Conservation (phyloP, 352 stramenopile genomes). For the Pythium brachiatum region DNA sequence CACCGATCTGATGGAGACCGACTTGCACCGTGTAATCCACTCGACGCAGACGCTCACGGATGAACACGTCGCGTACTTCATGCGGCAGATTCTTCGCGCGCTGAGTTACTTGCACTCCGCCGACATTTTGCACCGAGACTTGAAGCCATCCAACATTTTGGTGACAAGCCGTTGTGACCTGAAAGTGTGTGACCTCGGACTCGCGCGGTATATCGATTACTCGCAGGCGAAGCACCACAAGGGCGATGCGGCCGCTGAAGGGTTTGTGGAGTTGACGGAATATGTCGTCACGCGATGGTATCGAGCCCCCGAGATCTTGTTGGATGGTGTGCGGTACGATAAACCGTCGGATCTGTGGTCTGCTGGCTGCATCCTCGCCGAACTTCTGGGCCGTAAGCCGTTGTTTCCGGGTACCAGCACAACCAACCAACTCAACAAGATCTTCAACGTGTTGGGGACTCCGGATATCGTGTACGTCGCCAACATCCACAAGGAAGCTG, state of each 20-base stretch:
- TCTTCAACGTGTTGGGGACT: constrained; percentile 92
- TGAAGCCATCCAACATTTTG: constrained; percentile 96
- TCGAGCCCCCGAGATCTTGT: constrained; percentile 89
- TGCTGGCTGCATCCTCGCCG: constrained; percentile 95
- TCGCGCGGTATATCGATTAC: constrained; percentile 82
- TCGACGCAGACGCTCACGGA: constrained; percentile 89
- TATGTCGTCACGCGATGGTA: constrained; percentile 84
- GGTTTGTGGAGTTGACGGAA: constrained; percentile 70
- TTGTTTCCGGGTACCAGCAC: constrained; percentile 96
- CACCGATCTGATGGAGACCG: constrained; percentile 95
- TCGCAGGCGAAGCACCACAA: constrained; percentile 47
- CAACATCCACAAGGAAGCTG: constrained; percentile 65
- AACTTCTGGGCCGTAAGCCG: constrained; percentile 92
- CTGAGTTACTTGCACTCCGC: constrained; percentile 97
- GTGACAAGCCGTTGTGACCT: constrained; percentile 96
- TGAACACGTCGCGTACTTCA: constrained; percentile 93
- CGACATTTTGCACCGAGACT: constrained; percentile 95
- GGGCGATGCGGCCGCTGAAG: constrained; percentile 21
- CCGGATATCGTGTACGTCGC: constrained; percentile 68
- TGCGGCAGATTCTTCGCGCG: constrained; percentile 95
- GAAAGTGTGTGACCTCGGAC: constrained; percentile 95
- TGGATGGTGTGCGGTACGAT: constrained; percentile 82
- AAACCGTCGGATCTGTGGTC: constrained; percentile 82
- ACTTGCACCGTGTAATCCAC: constrained; percentile 91
- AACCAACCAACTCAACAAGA: constrained; percentile 96